phyloP scores from a whole-genome alignment of 176 grass and related monocot species.

The Thalia dealbata region DNA sequence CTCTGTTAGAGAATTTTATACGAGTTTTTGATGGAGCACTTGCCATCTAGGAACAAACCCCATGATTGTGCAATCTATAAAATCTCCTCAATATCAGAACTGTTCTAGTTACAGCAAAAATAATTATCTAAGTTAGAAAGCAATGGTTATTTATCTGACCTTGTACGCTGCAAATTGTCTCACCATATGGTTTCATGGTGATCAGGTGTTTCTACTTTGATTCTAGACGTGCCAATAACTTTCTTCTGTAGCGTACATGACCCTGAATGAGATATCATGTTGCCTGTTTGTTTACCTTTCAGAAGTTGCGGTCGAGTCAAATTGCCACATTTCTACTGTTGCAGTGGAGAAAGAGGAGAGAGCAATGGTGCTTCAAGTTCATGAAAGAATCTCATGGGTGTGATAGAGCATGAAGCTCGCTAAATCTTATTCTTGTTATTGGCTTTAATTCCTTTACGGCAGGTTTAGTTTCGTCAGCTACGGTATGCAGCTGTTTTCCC shows the following conservation, averaged over 20 bases:
- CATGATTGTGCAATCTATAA: too few species aligned
- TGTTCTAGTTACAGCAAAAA: too few species aligned
- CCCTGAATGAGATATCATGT: background rate
- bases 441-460: background rate
- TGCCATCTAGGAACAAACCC: too few species aligned
- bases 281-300: conserved; percentile 13
- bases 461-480: background rate
- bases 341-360: conserved; percentile 66
- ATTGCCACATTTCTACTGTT: conserved; percentile 87
- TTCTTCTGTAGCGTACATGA: background rate
- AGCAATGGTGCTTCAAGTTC: conserved; percentile 14
- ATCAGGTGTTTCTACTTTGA: background rate
- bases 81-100: too few species aligned
- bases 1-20: too few species aligned
- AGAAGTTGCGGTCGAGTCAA: conserved; percentile 92
- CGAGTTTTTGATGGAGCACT: too few species aligned
- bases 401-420: background rate
- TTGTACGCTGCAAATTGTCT: too few species aligned
- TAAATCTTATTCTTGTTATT: background rate
- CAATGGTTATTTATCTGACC: too few species aligned
- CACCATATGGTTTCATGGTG: background rate
- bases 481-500: background rate
- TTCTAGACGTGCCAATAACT: background rate
- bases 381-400: background rate
- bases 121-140: too few species aligned